Evolutionary conservation across 257 asterid species (phyloP).

Genomic region (Prunella vulgaris): DNA sequence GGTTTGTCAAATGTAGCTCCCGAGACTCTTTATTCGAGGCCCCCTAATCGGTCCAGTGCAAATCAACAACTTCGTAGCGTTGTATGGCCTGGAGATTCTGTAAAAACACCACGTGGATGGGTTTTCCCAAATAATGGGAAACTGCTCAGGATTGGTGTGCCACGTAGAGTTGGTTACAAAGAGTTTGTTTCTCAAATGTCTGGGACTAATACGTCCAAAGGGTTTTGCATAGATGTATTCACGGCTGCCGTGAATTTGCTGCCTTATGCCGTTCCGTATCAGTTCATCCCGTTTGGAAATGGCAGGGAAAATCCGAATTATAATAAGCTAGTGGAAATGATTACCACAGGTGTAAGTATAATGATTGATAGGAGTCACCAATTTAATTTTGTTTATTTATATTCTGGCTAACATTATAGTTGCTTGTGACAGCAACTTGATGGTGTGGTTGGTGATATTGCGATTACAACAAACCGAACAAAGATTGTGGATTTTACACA

Average conservation of each 20-base stretch:
- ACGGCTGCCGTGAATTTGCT: slow-evolving; percentile 73
- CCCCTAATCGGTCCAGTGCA: slow-evolving; percentile 49
- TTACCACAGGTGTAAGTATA: slow-evolving; percentile 73
- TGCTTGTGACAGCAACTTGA: slow-evolving; percentile 39
- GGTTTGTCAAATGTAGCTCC: slow-evolving; percentile 73
- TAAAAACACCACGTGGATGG: slow-evolving; percentile 89
- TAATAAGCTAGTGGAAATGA: slow-evolving; percentile 48
- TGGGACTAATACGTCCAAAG: slow-evolving; percentile 58
- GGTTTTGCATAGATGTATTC: slow-evolving; percentile 91
- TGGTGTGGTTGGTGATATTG: slow-evolving; percentile 56
- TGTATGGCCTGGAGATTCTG: slow-evolving; percentile 86
- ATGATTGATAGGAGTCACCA: not conserved
- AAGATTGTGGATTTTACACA: slow-evolving; percentile 61
- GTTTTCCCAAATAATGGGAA: slow-evolving; percentile 86
- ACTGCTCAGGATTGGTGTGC: slow-evolving; percentile 75
- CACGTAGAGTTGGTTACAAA: slow-evolving; percentile 60
- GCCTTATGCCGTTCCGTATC: slow-evolving; percentile 85
- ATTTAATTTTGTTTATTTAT: not conserved
- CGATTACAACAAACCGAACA: slow-evolving; percentile 52
- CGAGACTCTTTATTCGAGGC: slow-evolving; percentile 42
- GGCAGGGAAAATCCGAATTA: slow-evolving; percentile 73
- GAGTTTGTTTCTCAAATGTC: slow-evolving; percentile 76
- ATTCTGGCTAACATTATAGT: slow-evolving; percentile 18
- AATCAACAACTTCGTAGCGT: slow-evolving; percentile 50
- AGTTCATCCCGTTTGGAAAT: slow-evolving; percentile 76